These are phyloP conservation scores for Eucalyptus decipiens DNA, from an alignment of 345 rosid species.

Conservation along the genomic window DNA sequence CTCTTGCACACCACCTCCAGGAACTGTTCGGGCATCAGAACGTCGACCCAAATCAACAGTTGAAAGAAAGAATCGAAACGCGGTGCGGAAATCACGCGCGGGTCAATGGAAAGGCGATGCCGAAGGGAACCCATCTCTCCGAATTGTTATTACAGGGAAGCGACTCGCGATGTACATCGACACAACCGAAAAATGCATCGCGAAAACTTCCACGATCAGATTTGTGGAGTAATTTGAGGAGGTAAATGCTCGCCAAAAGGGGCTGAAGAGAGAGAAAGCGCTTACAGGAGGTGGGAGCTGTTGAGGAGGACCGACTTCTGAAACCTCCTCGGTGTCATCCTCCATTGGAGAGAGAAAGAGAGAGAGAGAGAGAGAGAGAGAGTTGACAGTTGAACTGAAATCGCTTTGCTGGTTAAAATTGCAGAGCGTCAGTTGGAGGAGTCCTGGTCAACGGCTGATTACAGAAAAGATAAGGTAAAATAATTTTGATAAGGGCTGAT, in stretches of 20 bases:
- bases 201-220: not conserved
- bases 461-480: not conserved
- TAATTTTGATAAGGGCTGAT: not conserved
- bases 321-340: not conserved
- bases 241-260: not conserved
- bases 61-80: not conserved
- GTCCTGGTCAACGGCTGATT: not conserved
- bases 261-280: not conserved
- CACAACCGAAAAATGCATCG: not conserved
- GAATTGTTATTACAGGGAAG: not conserved
- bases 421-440: not conserved
- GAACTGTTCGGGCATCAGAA: constrained; percentile 20
- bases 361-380: not conserved
- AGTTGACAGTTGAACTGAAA: not conserved
- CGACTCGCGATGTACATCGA: not conserved
- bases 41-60: not conserved
- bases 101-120: not conserved
- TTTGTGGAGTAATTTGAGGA: not conserved
- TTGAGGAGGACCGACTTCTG: not conserved
- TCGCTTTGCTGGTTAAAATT: not conserved
- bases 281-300: not conserved
- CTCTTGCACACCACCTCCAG: constrained; percentile 51
- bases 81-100: not conserved
- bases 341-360: not conserved
- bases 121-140: not conserved